phyloP scores from a whole-genome alignment of 139 green algal genomes.

The Limnomonas spitsbergensis region DNA sequence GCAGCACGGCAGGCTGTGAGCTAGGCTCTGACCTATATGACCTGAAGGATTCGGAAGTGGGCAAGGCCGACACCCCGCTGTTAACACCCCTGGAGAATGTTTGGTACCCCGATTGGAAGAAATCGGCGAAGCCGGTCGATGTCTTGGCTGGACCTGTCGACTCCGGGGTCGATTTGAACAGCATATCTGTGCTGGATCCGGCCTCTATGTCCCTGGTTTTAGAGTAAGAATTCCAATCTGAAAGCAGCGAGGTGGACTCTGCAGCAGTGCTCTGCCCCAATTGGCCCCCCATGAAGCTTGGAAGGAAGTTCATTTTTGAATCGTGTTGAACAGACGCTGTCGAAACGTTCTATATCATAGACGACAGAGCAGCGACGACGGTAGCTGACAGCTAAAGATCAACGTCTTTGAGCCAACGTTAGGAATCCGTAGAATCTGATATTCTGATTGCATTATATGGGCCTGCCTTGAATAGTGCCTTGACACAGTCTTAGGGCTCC shows the following conservation, averaged over 20 bases:
- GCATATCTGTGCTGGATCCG: background rate
- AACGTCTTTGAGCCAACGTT: no score
- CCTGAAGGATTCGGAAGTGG: conserved; percentile 14
- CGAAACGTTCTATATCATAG: no score
- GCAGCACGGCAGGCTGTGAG: background rate
- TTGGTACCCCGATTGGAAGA: conserved; percentile 4
- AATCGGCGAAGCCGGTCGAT: background rate
- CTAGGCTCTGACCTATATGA: conserved; percentile 2
- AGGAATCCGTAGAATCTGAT: no score
- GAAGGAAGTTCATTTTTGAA: background rate
- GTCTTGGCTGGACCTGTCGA: background rate
- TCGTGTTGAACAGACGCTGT: no score
- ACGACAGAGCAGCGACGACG: no score
- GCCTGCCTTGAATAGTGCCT: no score
- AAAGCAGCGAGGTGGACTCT: background rate
- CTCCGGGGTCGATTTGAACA: conserved; percentile 6
- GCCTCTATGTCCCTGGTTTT: background rate
- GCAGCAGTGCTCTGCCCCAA: background rate
- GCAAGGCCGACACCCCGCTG: background rate
- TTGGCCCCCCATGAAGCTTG: background rate
- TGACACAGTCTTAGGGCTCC: no score
- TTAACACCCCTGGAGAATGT: background rate
- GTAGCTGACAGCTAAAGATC: no score
- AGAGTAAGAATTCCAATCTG: conserved; percentile 1
- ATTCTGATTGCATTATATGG: no score